Conservation (phyloP, 805 yeast species). For the Pachysolen tannophilus region DNA sequence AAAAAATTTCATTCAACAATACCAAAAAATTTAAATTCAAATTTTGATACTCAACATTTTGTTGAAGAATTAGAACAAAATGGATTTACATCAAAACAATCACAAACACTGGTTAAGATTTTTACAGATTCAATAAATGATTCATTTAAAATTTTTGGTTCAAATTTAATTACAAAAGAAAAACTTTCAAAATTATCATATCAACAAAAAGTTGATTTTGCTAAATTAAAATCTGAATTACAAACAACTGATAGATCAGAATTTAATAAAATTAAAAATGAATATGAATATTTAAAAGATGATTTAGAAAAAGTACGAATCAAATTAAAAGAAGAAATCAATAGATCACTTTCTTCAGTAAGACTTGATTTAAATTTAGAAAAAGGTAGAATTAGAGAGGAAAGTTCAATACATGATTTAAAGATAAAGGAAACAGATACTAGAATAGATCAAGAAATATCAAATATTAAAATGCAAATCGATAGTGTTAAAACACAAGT, state of each 20-base stretch:
- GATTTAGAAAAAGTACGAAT: constrained; percentile 84
- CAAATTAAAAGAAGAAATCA: constrained; percentile 81
- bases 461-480: constrained; percentile 91
- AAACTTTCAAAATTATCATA: constrained; percentile 77
- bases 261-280: constrained; percentile 71
- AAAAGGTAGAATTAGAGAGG: constrained; percentile 93
- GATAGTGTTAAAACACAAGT: constrained; percentile 95
- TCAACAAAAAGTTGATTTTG: constrained; percentile 95
- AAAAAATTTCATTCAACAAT: neutral
- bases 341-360: constrained; percentile 84
- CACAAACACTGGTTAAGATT: constrained; percentile 69
- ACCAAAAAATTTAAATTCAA: constrained; percentile 12
- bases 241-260: constrained; percentile 84
- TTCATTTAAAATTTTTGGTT: constrained; percentile 67
- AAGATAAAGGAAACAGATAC: constrained; percentile 94
- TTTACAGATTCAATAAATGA: constrained; percentile 71
- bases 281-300: constrained; percentile 75
- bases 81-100: constrained; percentile 70
- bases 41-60: constrained; percentile 73
- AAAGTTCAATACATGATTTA: constrained; percentile 83
- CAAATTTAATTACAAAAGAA: constrained; percentile 79
- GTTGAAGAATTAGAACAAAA: constrained; percentile 57
- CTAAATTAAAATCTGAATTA: constrained; percentile 86
- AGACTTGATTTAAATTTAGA: constrained; percentile 86
- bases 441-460: constrained; percentile 89